phyloP scores from a whole-genome alignment of 2,329 filamentous ascomycete genomes.

The Xylariomycetidae sp. region DNA sequence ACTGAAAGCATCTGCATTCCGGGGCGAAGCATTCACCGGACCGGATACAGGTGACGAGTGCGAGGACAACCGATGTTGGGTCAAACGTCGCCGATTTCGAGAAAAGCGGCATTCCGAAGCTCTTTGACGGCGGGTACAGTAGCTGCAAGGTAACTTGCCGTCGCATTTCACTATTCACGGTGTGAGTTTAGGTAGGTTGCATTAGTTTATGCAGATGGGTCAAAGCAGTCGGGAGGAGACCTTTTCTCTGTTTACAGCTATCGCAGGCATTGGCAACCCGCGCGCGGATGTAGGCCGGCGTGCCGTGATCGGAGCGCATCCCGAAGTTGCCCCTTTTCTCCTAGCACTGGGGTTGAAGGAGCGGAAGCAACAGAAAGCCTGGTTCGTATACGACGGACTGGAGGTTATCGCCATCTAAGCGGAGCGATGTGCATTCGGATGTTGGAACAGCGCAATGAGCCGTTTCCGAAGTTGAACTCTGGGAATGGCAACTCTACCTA shows the following conservation, averaged over 20 bases:
- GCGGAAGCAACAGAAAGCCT: no score
- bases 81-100: slow-evolving; percentile 32
- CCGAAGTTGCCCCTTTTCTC: no score
- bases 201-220: background rate
- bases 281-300: slow-evolving; percentile 18
- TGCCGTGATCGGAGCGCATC: slow-evolving; percentile 11
- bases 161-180: slow-evolving; percentile 44
- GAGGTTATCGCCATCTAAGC: no score
- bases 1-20: no score
- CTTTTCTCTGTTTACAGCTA: slow-evolving; percentile 47
- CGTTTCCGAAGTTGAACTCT: no score
- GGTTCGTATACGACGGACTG: no score
- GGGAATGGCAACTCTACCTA: no score
- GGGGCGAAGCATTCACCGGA: no score
- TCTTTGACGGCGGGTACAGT: slow-evolving; percentile 39
- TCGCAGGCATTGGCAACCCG: slow-evolving; percentile 50
- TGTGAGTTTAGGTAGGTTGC: background rate
- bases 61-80: slow-evolving; percentile 12
- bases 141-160: slow-evolving; percentile 45
- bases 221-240: slow-evolving; percentile 8
- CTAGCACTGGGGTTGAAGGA: no score
- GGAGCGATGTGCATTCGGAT: no score
- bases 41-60: no score
- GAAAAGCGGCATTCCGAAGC: slow-evolving; percentile 42
- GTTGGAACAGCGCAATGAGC: no score